A percentile compares a stretch with the other conserved stretches of the same genome.
phyloP scores from a whole-genome alignment of 2,329 filamentous ascomycete species.

The Ophiostoma fasciatum region DNA sequence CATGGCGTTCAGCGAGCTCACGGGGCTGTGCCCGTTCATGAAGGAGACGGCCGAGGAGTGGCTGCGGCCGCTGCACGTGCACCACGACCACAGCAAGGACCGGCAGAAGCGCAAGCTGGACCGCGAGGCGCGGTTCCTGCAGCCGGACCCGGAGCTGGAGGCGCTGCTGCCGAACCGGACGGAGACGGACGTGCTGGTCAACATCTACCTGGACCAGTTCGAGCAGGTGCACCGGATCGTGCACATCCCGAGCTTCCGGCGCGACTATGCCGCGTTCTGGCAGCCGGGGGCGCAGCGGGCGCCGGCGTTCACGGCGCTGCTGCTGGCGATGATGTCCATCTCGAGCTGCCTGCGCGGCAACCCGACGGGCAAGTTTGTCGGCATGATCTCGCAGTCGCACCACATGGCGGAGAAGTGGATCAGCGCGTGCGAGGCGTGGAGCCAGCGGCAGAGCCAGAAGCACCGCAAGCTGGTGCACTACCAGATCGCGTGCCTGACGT shows the following conservation, averaged over 20 bases:
- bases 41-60: slow-evolving; percentile 47
- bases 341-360: slow-evolving; percentile 41
- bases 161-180: slow-evolving; percentile 24
- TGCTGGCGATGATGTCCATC: slow-evolving; percentile 46
- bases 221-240: slow-evolving; percentile 32
- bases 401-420: slow-evolving; percentile 42
- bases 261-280: slow-evolving; percentile 43
- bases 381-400: slow-evolving; percentile 42
- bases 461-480: slow-evolving; percentile 46
- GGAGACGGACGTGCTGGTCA: slow-evolving; percentile 20
- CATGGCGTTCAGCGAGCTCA: slow-evolving; percentile 43
- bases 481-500: slow-evolving; percentile 44
- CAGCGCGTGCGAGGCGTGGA: slow-evolving; percentile 39
- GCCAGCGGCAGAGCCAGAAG: slow-evolving; percentile 42
- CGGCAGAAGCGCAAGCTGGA: slow-evolving; percentile 37
- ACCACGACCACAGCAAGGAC: slow-evolving; percentile 39
- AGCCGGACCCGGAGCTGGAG: slow-evolving; percentile 35
- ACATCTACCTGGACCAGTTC: slow-evolving; percentile 23
- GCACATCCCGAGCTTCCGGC: slow-evolving; percentile 42
- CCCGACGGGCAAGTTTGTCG: slow-evolving; percentile 37
- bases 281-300: slow-evolving; percentile 27
- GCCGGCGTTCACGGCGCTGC: slow-evolving; percentile 39
- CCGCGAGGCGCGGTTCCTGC: slow-evolving; percentile 32
- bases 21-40: slow-evolving; percentile 45
- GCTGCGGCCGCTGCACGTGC: slow-evolving; percentile 41